These are phyloP conservation scores for Termitomyces sp. DNA, from an alignment of 768 basidiomycete genomes.

Conservation along the genomic window DNA sequence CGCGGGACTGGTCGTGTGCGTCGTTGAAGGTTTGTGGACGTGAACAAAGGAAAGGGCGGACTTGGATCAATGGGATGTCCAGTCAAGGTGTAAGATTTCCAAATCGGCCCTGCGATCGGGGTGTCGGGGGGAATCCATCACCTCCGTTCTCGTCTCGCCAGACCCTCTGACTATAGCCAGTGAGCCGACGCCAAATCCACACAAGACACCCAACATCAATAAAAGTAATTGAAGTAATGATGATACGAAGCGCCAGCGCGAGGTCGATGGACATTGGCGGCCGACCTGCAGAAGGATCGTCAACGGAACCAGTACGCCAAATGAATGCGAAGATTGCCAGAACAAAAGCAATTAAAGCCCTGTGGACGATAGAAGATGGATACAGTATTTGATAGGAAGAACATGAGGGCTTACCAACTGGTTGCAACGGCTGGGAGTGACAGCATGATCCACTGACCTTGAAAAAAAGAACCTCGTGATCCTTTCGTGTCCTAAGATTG, in stretches of 20 bases:
- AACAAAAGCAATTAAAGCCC: conserved; percentile 9
- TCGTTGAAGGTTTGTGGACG: background rate
- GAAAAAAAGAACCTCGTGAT: conserved; percentile 2
- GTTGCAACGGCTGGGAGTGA: conserved; percentile 13
- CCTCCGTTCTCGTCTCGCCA: conserved; percentile 10
- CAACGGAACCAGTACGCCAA: conserved; percentile 9
- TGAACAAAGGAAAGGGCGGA: background rate
- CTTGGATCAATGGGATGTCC: background rate
- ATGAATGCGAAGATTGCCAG: conserved; percentile 11
- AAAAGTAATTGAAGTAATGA: conserved; percentile 9
- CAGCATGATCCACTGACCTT: conserved; percentile 11
- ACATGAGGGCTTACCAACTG: conserved; percentile 4
- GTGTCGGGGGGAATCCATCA: conserved; percentile 2
- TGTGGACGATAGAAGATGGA: background rate
- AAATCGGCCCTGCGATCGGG: background rate
- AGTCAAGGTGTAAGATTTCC: background rate
- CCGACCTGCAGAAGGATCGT: conserved; percentile 7
- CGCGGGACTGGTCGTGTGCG: background rate
- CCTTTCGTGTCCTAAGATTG: background rate
- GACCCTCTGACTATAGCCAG: conserved; percentile 3
- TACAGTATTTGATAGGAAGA: background rate
- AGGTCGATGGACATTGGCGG: conserved; percentile 10
- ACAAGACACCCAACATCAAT: conserved; percentile 10
- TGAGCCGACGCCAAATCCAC: conserved; percentile 9
- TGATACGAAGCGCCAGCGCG: conserved; percentile 5